Evolutionary conservation across 352 stramenopile species (phyloP).

Genomic region (Phytophthora pini): DNA sequence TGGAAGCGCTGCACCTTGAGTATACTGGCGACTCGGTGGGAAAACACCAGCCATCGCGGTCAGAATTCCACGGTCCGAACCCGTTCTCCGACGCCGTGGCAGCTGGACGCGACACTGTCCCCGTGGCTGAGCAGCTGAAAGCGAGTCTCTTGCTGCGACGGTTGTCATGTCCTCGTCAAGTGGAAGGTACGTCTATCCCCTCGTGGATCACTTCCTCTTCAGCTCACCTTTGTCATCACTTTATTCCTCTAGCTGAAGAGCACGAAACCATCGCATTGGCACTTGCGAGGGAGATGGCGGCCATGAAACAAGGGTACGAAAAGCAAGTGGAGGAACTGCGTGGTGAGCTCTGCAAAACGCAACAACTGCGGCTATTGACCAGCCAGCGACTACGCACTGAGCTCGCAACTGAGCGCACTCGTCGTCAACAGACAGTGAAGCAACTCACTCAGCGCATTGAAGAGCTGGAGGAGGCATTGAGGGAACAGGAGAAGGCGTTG

Average conservation of each 20-base stretch:
- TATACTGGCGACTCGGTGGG: slow-evolving; percentile 17
- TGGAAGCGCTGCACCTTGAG: slow-evolving; percentile 59
- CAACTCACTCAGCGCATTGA: slow-evolving; percentile 54
- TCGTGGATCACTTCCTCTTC: not conserved
- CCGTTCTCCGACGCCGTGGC: slow-evolving; percentile 79
- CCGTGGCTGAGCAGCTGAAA: slow-evolving; percentile 62
- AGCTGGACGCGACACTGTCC: slow-evolving; percentile 59
- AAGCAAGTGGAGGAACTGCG: slow-evolving; percentile 69
- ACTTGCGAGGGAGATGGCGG: slow-evolving; percentile 69
- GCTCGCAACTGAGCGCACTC: slow-evolving; percentile 55
- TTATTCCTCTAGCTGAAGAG: slow-evolving; percentile 48
- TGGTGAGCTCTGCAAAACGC: slow-evolving; percentile 52
- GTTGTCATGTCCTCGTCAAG: slow-evolving; percentile 21
- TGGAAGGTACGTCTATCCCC: slow-evolving; percentile 26
- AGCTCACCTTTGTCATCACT: slow-evolving; percentile 14
- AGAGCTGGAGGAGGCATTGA: slow-evolving; percentile 46
- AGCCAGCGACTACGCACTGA: slow-evolving; percentile 55
- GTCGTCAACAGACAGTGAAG: slow-evolving; percentile 45
- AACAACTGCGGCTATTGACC: slow-evolving; percentile 52
- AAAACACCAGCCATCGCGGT: slow-evolving; percentile 13
- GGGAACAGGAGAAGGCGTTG: slow-evolving; percentile 35
- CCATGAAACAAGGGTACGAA: slow-evolving; percentile 77
- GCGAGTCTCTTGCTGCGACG: slow-evolving; percentile 32
- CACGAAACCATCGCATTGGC: slow-evolving; percentile 79
- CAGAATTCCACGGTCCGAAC: slow-evolving; percentile 37